Evolutionary conservation across 495 filamentous ascomycete genomes (phyloP).

Genomic region (Aspergillus cavernicola): DNA sequence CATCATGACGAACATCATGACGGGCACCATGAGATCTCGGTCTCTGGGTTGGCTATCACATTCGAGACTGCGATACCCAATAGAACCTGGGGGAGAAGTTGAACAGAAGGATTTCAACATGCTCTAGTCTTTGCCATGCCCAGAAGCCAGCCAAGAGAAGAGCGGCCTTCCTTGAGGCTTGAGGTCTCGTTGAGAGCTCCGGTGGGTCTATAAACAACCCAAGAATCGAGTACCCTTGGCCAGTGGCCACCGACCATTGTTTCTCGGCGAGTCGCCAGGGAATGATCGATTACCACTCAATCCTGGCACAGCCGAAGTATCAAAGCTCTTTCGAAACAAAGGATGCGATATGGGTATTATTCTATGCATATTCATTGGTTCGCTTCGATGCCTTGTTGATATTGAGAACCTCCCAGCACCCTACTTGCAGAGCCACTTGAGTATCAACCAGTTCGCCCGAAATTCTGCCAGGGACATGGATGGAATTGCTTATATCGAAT

Average conservation of each 20-base stretch:
- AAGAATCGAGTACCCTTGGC: neutral
- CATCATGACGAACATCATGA: slow-evolving; percentile 32
- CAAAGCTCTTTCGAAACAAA: neutral
- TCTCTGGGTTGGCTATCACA: neutral
- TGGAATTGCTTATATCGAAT: no score
- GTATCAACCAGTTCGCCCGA: neutral
- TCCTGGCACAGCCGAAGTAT: neutral
- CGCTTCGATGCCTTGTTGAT: no score
- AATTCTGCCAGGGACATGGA: neutral
- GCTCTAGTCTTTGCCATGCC: no score
- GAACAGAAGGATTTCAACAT: no score
- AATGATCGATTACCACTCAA: neutral
- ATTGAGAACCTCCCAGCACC: no score
- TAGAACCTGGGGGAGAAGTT: neutral
- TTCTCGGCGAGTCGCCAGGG: neutral
- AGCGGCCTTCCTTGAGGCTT: neutral
- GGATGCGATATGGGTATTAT: neutral
- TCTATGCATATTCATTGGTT: no score
- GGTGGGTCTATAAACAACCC: slow-evolving; percentile 1
- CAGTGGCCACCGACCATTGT: neutral
- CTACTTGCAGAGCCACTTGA: neutral
- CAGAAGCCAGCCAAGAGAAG: no score
- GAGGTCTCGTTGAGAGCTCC: neutral
- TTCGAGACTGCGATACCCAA: neutral
- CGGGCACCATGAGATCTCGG: slow-evolving; percentile 26